Evolutionary conservation across 129 eudicot species (phyloP), one percentile per base, ranked within the genome.

Genomic region (Helianthus tuberosus): DNA sequence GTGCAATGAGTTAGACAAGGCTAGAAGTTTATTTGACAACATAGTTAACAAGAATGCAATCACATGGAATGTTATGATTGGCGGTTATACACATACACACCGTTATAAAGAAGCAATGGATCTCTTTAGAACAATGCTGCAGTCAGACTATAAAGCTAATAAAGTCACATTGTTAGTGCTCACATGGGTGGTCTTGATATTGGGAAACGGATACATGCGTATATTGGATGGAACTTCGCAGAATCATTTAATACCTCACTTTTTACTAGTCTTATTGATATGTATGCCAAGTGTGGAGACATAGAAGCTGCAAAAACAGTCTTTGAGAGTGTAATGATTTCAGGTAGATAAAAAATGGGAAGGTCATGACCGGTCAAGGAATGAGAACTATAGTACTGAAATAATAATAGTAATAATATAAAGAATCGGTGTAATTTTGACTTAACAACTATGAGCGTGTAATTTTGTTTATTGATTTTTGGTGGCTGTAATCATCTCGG

Each of bases 21-120:
- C 98, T n/a, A 77, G 81, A 39, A 69, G 55, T 57, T 84, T 89
- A 14, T 92, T 89, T 68, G 92, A 89, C 25, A 5, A 9, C 4
- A 23, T 85, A 39, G 8, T 20, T 13, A 81, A 76, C 14, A 92
- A 78, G 72, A 96, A 87, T 66, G 71, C 85, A 8, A 78, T 79
- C 76, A 83, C 89, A 2, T 92, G 91, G 90, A 92, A 89, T 67
- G 89, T 96, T 27, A 87, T n/a, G 91, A 87, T 92, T 36, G 84
- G 85, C 38, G 98, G 96, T n/a, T 87, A 92, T 49, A 80, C 84
- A 78, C 94, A 87, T 73, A 92, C 79, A 73, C 89, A 96, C 14
- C 80, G 65, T 71, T 87, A 77, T 74, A 68, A 72, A 55, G 82
- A 88, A 39, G 77, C 88, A 7, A 62, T 88, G 46, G 69, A 82